Percentiles rank a stretch among this genome's conserved stretches.
phyloP scores from a whole-genome alignment of 2,329 filamentous ascomycete species.

The Zasmidium citrigriseum region DNA sequence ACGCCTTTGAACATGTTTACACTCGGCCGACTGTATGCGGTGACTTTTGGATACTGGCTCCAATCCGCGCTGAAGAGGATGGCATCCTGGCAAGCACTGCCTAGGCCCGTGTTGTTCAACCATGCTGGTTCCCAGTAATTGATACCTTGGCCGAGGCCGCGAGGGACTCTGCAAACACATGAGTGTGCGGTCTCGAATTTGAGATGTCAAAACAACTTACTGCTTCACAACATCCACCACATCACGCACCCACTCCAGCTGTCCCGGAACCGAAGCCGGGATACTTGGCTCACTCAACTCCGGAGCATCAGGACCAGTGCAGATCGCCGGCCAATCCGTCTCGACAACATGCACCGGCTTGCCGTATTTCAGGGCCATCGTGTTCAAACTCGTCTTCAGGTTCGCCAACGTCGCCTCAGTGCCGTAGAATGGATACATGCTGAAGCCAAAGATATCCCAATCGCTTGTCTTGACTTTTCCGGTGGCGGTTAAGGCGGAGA shows the following conservation, averaged over 20 bases:
- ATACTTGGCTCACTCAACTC: conserved; percentile 35
- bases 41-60: conserved; percentile 30
- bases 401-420: conserved; percentile 32
- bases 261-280: conserved; percentile 27
- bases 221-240: conserved; percentile 31
- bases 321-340: conserved; percentile 36
- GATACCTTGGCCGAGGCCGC: conserved; percentile 34
- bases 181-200: not conserved
- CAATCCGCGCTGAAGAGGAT: conserved; percentile 33
- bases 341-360: conserved; percentile 38
- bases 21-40: conserved; percentile 26
- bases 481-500: conserved; percentile 29
- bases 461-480: conserved; percentile 31
- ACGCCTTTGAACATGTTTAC: conserved; percentile 29
- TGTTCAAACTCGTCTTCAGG: conserved; percentile 27
- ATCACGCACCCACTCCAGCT: conserved; percentile 32
- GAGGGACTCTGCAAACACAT: conserved; percentile 19
- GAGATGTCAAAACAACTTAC: not conserved
- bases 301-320: conserved; percentile 26
- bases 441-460: conserved; percentile 34
- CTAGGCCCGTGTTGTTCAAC: conserved; percentile 35
- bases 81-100: conserved; percentile 30
- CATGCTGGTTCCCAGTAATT: conserved; percentile 37
- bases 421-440: conserved; percentile 37
- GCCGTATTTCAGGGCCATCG: conserved; percentile 30